phyloP scores from a whole-genome alignment of 305 asterid species.

The Salvia sclarea region DNA sequence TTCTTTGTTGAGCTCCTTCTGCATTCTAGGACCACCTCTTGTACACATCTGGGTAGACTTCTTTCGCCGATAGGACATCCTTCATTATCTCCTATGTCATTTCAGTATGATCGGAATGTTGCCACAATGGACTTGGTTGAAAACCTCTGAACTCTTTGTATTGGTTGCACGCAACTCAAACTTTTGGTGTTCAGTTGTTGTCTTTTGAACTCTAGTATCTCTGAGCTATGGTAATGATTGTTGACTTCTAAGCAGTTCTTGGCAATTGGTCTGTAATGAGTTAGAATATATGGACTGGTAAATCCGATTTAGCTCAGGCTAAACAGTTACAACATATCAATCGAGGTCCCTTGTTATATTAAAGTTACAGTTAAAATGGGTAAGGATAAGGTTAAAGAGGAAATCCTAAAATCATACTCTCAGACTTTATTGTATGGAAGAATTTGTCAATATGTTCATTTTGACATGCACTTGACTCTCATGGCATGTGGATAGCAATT shows the following conservation, averaged over 20 bases:
- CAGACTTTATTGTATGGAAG: neutral
- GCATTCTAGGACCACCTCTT: neutral
- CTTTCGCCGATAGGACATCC: neutral
- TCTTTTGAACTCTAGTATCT: neutral
- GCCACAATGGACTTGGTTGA: constrained; percentile 1
- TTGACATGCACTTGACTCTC: neutral
- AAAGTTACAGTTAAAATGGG: neutral
- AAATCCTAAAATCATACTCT: neutral
- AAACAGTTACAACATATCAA: neutral
- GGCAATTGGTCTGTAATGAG: constrained; percentile 16
- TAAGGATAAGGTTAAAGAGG: neutral
- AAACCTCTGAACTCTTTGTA: constrained; percentile 13
- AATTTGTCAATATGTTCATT: neutral
- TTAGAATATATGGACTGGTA: constrained; percentile 16
- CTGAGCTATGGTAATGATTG: constrained; percentile 12
- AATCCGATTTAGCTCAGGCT: neutral
- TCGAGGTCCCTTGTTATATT: neutral
- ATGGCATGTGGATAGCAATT: constrained; percentile 4
- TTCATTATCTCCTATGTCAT: too few species aligned
- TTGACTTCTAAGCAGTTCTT: neutral
- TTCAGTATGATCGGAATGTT: neutral
- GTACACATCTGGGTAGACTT: neutral
- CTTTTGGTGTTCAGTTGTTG: too few species aligned
- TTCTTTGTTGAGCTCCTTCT: constrained; percentile 13
- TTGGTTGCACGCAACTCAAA: neutral